These are phyloP conservation scores for Salix viminalis DNA, from an alignment of 345 rosid genomes.

Conservation along the genomic window DNA sequence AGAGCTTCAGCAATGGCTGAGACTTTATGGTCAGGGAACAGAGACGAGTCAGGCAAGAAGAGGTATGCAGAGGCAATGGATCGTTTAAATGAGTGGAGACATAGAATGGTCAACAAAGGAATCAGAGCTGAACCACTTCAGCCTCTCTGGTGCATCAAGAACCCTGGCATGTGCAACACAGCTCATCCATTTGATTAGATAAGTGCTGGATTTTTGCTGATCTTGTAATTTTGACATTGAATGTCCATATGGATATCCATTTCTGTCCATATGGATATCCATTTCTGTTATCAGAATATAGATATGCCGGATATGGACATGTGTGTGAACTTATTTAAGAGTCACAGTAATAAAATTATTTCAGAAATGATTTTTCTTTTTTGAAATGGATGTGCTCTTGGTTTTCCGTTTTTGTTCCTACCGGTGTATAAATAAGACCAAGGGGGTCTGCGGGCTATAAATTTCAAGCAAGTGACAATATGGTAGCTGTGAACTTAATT, in stretches of 20 bases:
- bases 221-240: neutral
- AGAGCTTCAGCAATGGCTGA: constrained; percentile 80
- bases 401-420: neutral
- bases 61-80: constrained; percentile 67
- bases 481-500: neutral
- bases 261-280: neutral
- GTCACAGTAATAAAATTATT: neutral
- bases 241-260: neutral
- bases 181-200: constrained; percentile 21
- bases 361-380: no score
- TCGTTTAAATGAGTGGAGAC: constrained; percentile 76
- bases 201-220: neutral
- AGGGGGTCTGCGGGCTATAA: neutral
- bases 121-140: constrained; percentile 80
- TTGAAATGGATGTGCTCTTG: neutral
- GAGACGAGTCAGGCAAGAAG: constrained; percentile 56
- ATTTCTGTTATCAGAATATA: neutral
- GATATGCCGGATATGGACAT: neutral
- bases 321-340: neutral
- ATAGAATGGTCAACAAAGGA: constrained; percentile 79
- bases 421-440: neutral
- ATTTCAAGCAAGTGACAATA: neutral
- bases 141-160: constrained; percentile 76
- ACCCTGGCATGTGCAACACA: constrained; percentile 84
- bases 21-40: constrained; percentile 79